phyloP scores from a whole-genome alignment of 495 filamentous ascomycete species.

The Aspergillus conjunctus region DNA sequence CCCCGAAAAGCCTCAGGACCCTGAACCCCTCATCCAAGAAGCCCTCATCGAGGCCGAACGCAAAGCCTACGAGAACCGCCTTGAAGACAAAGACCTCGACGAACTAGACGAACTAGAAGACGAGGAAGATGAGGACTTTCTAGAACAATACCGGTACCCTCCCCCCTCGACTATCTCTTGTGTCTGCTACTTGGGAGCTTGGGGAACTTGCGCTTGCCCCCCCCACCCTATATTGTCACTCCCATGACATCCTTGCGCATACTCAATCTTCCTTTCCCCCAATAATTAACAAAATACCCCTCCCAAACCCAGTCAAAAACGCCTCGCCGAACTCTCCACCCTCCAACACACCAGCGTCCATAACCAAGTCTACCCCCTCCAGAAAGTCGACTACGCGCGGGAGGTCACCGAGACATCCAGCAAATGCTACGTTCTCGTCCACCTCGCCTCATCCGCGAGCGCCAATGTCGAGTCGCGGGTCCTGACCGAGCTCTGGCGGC shows the following conservation, averaged over 20 bases:
- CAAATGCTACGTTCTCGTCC: slow-evolving; percentile 74
- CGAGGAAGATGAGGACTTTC: slow-evolving; percentile 88
- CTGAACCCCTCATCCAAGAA: slow-evolving; percentile 93
- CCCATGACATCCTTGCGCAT: too few species aligned
- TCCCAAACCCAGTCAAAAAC: slow-evolving; percentile 60
- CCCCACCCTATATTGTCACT: too few species aligned
- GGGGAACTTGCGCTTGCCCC: neutral
- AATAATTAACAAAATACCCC: neutral
- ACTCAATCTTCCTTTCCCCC: neutral
- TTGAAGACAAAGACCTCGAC: slow-evolving; percentile 91
- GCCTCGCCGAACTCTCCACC: slow-evolving; percentile 74
- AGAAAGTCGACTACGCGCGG: slow-evolving; percentile 87
- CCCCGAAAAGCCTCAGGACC: slow-evolving; percentile 92
- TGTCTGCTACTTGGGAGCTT: neutral
- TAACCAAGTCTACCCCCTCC: slow-evolving; percentile 88
- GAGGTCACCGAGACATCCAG: slow-evolving; percentile 92
- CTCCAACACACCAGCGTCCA: slow-evolving; percentile 74
- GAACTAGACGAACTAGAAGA: slow-evolving; percentile 94
- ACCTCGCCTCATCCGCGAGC: slow-evolving; percentile 74
- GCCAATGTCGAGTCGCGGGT: slow-evolving; percentile 82
- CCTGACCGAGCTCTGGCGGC: slow-evolving; percentile 83
- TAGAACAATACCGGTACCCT: slow-evolving; percentile 74
- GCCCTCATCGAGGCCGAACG: slow-evolving; percentile 80
- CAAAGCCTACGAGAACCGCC: slow-evolving; percentile 82
- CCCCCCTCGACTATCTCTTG: neutral